These are phyloP conservation scores for Eimeria brunetti DNA, from an alignment of 169 alveolate genomes.

Conservation along the genomic window DNA sequence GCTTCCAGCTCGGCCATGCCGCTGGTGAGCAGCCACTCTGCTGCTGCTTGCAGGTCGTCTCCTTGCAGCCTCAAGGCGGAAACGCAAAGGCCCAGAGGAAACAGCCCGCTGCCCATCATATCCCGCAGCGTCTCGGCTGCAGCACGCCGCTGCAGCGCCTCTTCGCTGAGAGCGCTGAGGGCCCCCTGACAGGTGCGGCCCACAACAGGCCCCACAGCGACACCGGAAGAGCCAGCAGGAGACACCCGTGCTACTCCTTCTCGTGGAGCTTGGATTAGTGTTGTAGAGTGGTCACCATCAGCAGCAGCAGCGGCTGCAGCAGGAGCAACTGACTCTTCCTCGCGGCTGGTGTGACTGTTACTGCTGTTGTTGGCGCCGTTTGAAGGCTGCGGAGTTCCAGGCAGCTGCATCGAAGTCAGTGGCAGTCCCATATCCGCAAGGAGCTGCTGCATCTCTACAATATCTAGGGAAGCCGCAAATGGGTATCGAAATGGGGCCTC, in stretches of 20 bases:
- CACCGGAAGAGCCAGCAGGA: background rate
- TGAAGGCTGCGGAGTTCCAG: background rate
- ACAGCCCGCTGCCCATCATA: slow-evolving; percentile 81
- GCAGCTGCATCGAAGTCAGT: background rate
- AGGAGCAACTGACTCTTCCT: background rate
- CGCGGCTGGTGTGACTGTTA: background rate
- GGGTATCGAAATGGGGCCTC: slow-evolving; percentile 72
- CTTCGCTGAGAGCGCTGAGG: slow-evolving; percentile 56
- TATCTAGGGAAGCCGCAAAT: slow-evolving; percentile 31
- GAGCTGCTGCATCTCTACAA: slow-evolving; percentile 75
- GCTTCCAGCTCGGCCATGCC: slow-evolving; percentile 75
- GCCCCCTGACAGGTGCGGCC: background rate
- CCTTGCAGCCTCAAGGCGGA: slow-evolving; percentile 80
- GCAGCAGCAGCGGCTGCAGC: background rate
- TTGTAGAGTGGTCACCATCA: too few species aligned
- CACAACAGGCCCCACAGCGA: background rate
- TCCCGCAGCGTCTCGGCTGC: slow-evolving; percentile 82
- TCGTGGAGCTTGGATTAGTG: too few species aligned
- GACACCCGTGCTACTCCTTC: background rate
- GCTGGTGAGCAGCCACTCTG: slow-evolving; percentile 83
- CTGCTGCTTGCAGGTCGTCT: slow-evolving; percentile 82
- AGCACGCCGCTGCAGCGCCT: slow-evolving; percentile 83
- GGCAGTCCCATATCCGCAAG: slow-evolving; percentile 37
- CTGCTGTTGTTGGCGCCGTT: slow-evolving; percentile 14
- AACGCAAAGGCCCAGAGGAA: slow-evolving; percentile 81